phyloP scores from a whole-genome alignment of 2,329 filamentous ascomycete species.

The Aspergillus persii region DNA sequence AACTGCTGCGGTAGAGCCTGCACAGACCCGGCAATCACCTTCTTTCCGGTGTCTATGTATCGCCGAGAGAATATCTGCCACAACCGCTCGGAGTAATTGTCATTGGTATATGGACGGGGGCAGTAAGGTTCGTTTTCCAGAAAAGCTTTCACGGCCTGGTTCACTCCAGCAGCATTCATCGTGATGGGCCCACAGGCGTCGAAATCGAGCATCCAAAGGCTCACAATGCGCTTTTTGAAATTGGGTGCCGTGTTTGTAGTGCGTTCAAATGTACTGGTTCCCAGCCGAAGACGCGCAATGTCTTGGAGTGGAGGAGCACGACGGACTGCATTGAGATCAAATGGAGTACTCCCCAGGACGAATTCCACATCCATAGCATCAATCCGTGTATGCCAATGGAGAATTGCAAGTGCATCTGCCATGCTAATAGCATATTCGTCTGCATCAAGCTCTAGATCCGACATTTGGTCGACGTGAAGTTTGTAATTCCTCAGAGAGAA shows the following conservation, averaged over 20 bases:
- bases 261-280: background rate
- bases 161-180: background rate
- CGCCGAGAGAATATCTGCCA: background rate
- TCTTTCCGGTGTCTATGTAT: background rate
- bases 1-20: too few species aligned
- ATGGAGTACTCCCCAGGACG: background rate
- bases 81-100: background rate
- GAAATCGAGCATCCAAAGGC: background rate
- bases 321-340: background rate
- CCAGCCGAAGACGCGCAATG: background rate
- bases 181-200: background rate
- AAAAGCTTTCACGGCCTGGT: background rate
- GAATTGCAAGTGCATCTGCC: background rate
- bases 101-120: background rate
- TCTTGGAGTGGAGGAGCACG: background rate
- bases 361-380: constrained; percentile 9
- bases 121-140: background rate
- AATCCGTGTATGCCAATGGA: background rate
- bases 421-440: background rate
- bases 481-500: background rate
- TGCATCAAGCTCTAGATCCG: background rate
- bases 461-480: background rate
- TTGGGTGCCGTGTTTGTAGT: background rate
- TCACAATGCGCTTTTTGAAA: background rate
- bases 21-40: too few species aligned